Conservation (phyloP, 805 yeast species). For the Candida pini region DNA sequence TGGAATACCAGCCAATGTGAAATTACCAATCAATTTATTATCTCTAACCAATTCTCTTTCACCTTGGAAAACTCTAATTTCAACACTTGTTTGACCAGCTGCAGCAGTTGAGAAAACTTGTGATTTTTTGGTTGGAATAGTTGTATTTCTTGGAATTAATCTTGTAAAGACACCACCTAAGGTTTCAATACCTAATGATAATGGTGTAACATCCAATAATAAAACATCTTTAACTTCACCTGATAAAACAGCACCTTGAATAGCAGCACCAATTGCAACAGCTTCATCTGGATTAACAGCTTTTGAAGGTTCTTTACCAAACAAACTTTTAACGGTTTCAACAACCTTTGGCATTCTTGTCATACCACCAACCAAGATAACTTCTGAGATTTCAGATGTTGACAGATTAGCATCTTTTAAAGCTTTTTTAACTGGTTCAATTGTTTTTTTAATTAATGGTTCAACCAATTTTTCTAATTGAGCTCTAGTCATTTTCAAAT, state of each 20-base stretch:
- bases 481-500: constrained; percentile 53
- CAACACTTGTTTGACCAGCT: constrained; percentile 98
- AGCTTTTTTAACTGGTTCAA: constrained; percentile 70
- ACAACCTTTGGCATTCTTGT: constrained; percentile 83
- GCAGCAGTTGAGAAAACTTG: constrained; percentile 96
- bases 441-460: constrained; percentile 60
- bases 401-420: constrained; percentile 67
- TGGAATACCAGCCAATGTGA: constrained; percentile 93
- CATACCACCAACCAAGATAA: constrained; percentile 83
- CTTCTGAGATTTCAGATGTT: constrained; percentile 64
- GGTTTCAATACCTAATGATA: constrained; percentile 95
- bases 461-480: constrained; percentile 64
- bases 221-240: constrained; percentile 79
- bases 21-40: constrained; percentile 94
- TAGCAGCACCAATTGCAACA: constrained; percentile 88
- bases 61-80: constrained; percentile 97
- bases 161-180: constrained; percentile 99
- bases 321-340: constrained; percentile 51
- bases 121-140: constrained; percentile 96
- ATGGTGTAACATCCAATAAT: constrained; percentile 84
- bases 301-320: constrained; percentile 61
- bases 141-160: constrained; percentile 96
- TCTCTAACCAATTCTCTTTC: constrained; percentile 96
- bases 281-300: constrained; percentile 88
- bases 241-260: constrained; percentile 80